Evolutionary conservation across 139 green algal genomes (phyloP).

Genomic region (Marvania coccoides): DNA sequence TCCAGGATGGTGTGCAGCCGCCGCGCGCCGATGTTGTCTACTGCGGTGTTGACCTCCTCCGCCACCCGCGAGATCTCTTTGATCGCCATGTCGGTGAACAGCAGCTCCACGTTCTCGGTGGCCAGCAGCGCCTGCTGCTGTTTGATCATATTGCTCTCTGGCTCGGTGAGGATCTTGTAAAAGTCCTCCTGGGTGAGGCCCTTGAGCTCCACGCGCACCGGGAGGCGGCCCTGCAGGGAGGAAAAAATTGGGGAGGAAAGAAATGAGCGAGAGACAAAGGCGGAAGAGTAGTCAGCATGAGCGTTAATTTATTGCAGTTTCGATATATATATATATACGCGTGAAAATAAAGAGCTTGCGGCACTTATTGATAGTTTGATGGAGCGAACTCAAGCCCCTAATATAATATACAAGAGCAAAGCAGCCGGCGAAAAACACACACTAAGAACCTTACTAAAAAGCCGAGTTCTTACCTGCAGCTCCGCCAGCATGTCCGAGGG

Average conservation of each 20-base stretch:
- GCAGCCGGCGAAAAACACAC: too few species aligned
- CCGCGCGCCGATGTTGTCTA: constrained; percentile 93
- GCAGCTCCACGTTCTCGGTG: constrained; percentile 83
- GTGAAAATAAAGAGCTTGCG: too few species aligned
- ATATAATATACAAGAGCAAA: too few species aligned
- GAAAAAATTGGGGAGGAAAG: too few species aligned
- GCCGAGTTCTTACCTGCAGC: too few species aligned
- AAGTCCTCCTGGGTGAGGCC: constrained; percentile 57
- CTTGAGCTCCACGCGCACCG: constrained; percentile 94
- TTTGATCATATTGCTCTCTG: constrained; percentile 75
- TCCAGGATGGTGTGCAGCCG: constrained; percentile 92
- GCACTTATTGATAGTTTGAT: too few species aligned
- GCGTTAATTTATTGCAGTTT: too few species aligned
- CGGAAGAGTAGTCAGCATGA: too few species aligned
- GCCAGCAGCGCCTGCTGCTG: constrained; percentile 88
- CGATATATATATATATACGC: too few species aligned
- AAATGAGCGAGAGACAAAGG: too few species aligned
- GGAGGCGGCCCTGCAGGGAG: constrained; percentile 88
- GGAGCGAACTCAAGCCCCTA: too few species aligned
- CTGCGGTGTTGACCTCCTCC: constrained; percentile 66
- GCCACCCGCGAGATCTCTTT: constrained; percentile 65
- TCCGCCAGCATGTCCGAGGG: constrained; percentile 86
- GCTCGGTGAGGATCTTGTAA: constrained; percentile 52
- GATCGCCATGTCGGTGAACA: constrained; percentile 78
- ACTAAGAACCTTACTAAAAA: too few species aligned